phyloP scores from a whole-genome alignment of 805 yeast species.

The Myxozyma neotropica region DNA sequence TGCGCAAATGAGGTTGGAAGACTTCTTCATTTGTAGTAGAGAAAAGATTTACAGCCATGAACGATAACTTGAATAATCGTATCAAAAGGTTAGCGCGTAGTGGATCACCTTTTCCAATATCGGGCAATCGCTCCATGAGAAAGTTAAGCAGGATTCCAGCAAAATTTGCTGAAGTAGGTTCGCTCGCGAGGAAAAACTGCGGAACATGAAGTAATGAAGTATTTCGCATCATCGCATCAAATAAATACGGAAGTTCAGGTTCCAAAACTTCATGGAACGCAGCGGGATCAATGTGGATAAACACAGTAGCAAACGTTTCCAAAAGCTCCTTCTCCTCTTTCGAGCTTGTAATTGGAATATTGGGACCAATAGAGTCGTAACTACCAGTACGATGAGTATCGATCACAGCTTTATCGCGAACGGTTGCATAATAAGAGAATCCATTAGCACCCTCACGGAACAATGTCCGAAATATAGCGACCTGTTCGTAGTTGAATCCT shows the following conservation, averaged over 20 bases:
- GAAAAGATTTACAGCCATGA: constrained; percentile 92
- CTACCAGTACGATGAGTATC: constrained; percentile 42
- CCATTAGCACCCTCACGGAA: constrained; percentile 86
- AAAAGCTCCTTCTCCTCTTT: constrained; percentile 93
- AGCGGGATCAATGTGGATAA: constrained; percentile 91
- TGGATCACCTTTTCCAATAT: constrained; percentile 78
- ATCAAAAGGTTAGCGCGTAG: constrained; percentile 78
- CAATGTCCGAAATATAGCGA: constrained; percentile 69
- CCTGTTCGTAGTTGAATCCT: constrained; percentile 80
- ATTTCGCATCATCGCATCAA: constrained; percentile 76
- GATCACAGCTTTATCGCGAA: constrained; percentile 38
- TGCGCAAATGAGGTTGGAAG: constrained; percentile 82
- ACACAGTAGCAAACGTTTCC: constrained; percentile 93
- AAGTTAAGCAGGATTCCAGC: constrained; percentile 81
- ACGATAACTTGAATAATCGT: constrained; percentile 85
- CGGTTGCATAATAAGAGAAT: constrained; percentile 67
- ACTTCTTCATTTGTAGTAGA: constrained; percentile 85
- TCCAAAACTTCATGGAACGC: constrained; percentile 91
- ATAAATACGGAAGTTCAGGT: constrained; percentile 74
- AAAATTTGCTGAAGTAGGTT: constrained; percentile 89
- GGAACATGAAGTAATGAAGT: constrained; percentile 88
- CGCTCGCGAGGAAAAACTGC: constrained; percentile 91
- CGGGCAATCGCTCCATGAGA: constrained; percentile 69
- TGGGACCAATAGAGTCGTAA: constrained; percentile 71
- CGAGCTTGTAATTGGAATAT: constrained; percentile 79